Base-by-base conservation (phyloP, 2,329 filamentous ascomycete species). In the Phyllosticta citrichinensis region DNA sequence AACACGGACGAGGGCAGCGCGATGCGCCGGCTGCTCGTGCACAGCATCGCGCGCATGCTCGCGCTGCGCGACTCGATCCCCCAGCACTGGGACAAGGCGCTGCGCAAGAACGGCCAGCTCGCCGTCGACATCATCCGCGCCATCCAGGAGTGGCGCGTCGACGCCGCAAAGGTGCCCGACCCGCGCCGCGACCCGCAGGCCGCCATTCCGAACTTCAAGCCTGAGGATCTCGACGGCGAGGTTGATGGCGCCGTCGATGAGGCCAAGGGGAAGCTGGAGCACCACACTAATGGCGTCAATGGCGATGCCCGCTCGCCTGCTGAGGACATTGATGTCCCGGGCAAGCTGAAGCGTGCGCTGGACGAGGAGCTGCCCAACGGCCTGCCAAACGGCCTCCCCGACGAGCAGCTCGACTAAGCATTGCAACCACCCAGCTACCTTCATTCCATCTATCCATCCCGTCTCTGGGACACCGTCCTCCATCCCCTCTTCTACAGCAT, bases 121-220 rank as follows among this genome's bases (percentile, higher is more conserved):
- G 80, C 80, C 2, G 80, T 83, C 52, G 80, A 83, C 65, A 77
- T 83, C 61, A 81, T 83, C 64, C 69, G 75, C 33, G 74, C 75
- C 3, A 80, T 82, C 65, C 80, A 82, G 72, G 77, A 79, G 64
- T 83, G 80, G 80, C 71, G 77, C 52, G 69, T 83, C 47, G 77
- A 80, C 53, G 74, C 76, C 61, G 72, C 76, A 24, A 68, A 69
- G 19, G 75, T 83, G 17, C 80, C 80, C 9, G 79, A 82, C 72
- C 74, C 76, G 63, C 71, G 79, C 57, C 74, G 77, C 62, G 75
- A 78, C 17, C 68, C 75, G 62, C 69, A 76, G 56, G 69, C 68
- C 10, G 72, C 76, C 63, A 55, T 52, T 24, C 51, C 17, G 22
- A 24, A 55, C 19, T 20, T 57, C 69, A 73, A 5, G 64, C 72